phyloP scores from a whole-genome alignment of 2,329 filamentous ascomycete genomes.

The Myriosclerotinia scirpicola region DNA sequence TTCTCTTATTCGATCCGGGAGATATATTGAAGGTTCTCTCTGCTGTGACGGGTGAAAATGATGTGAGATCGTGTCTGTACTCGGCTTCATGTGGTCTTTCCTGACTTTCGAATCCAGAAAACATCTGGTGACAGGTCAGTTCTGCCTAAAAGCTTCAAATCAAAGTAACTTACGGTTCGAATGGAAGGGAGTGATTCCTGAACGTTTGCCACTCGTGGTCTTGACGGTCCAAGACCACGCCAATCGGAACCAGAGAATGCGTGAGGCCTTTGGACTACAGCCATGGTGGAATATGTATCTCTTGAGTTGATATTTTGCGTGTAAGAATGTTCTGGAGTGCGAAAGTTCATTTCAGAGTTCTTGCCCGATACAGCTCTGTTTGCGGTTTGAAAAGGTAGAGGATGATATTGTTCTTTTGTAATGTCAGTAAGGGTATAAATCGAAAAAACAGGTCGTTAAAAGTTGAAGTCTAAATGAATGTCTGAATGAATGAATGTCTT shows the following conservation, averaged over 20 bases:
- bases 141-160: background rate
- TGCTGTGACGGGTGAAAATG: slow-evolving; percentile 7
- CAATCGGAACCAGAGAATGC: slow-evolving; percentile 6
- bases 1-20: slow-evolving; percentile 20
- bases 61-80: background rate
- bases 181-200: slow-evolving; percentile 14
- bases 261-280: background rate
- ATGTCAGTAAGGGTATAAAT: background rate
- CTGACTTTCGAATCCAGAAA: background rate
- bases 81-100: background rate
- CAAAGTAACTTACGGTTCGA: slow-evolving; percentile 1
- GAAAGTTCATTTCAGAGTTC: slow-evolving; percentile 9
- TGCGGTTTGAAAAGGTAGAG: background rate
- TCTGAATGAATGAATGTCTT: background rate
- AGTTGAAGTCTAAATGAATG: background rate
- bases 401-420: background rate
- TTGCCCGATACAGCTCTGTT: background rate
- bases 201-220: background rate
- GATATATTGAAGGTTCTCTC: slow-evolving; percentile 9
- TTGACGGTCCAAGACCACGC: slow-evolving; percentile 8
- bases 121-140: background rate
- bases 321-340: background rate
- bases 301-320: background rate
- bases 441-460: background rate
- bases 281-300: slow-evolving; percentile 8